A percentile compares a stretch with the other conserved stretches of the same genome.
phyloP scores from a whole-genome alignment of 2,329 filamentous ascomycete genomes.

The Botrytis medusae region DNA sequence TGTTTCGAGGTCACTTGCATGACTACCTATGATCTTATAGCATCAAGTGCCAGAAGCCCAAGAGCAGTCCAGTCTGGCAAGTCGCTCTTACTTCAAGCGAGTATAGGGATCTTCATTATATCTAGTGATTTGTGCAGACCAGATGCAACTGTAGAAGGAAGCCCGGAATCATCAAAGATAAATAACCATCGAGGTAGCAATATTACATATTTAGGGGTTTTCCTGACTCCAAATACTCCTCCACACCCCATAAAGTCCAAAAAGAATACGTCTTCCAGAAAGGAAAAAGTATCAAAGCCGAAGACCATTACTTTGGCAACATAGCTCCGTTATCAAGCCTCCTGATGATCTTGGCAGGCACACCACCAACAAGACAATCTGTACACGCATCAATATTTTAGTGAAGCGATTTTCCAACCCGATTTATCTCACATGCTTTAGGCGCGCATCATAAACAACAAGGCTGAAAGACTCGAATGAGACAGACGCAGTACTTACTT shows the following conservation, averaged over 20 bases:
- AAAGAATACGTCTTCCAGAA: too few relatives aligned
- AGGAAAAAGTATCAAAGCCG: not conserved
- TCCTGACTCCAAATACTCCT: not conserved
- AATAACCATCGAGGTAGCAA: not conserved
- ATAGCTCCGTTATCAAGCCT: not conserved
- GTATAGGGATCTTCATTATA: not conserved
- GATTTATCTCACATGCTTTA: not conserved
- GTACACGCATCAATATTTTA: not conserved
- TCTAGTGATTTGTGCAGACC: not conserved
- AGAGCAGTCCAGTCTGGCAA: not conserved
- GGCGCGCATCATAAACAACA: not conserved
- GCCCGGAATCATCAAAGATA: not conserved
- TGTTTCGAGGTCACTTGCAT: not conserved
- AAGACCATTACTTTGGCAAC: not conserved
- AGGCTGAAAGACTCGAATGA: not conserved
- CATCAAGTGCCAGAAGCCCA: not conserved
- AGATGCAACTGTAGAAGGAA: not conserved
- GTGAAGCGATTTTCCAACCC: not conserved
- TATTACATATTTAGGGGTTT: not conserved
- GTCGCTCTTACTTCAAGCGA: not conserved
- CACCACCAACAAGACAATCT: conserved; percentile 29
- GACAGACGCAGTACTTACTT: conserved; percentile 1
- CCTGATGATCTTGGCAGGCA: conserved; percentile 29
- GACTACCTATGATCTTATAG: not conserved
- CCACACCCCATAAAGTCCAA: too few relatives aligned